Conservation (phyloP, 352 stramenopile species). For the Pythium aphanidermatum region DNA sequence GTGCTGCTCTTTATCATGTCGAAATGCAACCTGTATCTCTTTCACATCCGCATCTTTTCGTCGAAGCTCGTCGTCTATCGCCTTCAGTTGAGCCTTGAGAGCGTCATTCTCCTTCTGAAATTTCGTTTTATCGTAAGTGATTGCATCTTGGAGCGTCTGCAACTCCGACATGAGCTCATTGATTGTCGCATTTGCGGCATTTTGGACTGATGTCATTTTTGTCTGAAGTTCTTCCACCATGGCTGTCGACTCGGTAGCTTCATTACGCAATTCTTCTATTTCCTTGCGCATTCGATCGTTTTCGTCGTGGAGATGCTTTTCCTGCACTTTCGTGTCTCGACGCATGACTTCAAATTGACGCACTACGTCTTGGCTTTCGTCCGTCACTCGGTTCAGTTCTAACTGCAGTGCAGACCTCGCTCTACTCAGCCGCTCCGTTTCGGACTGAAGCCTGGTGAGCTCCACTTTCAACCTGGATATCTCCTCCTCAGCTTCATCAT, state of each 20-base stretch:
- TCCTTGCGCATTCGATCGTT: slow-evolving; percentile 40
- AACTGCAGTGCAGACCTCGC: slow-evolving; percentile 43
- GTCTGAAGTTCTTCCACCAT: slow-evolving; percentile 51
- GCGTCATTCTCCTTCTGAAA: slow-evolving; percentile 42
- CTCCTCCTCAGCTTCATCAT: slow-evolving; percentile 32
- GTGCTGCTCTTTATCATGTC: slow-evolving; percentile 21
- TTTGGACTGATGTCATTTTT: slow-evolving; percentile 69
- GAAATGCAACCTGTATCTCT: slow-evolving; percentile 21
- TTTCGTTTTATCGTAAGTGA: slow-evolving; percentile 44
- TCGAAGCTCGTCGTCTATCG: slow-evolving; percentile 42
- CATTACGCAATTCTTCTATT: slow-evolving; percentile 32
- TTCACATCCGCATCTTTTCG: slow-evolving; percentile 36
- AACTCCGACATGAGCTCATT: slow-evolving; percentile 64
- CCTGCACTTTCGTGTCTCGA: slow-evolving; percentile 38
- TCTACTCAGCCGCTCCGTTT: slow-evolving; percentile 38
- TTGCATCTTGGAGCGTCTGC: slow-evolving; percentile 47
- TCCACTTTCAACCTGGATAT: slow-evolving; percentile 16
- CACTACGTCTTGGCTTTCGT: slow-evolving; percentile 51
- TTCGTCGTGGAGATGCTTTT: slow-evolving; percentile 35
- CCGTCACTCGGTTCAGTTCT: slow-evolving; percentile 42
- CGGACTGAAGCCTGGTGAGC: slow-evolving; percentile 21
- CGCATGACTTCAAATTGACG: slow-evolving; percentile 58
- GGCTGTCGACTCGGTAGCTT: slow-evolving; percentile 31
- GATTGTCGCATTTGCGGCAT: slow-evolving; percentile 69
- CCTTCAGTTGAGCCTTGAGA: slow-evolving; percentile 29